Conservation (phyloP, 2,329 filamentous ascomycete genomes). For the Scolecobasidium constrictum region DNA sequence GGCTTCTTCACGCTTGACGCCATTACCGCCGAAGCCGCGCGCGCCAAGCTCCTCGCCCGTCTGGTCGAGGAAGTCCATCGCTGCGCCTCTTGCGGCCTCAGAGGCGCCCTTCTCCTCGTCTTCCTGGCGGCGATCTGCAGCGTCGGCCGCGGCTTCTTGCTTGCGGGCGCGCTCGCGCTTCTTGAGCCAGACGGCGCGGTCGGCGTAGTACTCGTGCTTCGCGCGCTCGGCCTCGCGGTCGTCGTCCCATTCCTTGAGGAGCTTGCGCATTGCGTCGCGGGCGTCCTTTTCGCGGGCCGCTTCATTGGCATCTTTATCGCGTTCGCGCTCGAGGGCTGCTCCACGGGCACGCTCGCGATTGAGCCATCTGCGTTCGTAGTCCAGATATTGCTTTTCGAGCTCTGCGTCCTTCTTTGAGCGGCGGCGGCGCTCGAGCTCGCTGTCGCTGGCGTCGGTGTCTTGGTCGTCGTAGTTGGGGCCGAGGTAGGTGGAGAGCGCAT, state of each 20-base stretch:
- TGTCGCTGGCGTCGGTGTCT: conserved; percentile 77
- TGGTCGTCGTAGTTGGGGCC: conserved; percentile 61
- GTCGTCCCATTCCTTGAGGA: conserved; percentile 77
- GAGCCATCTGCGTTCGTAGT: conserved; percentile 81
- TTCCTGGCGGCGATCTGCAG: conserved; percentile 71
- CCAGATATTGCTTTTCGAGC: conserved; percentile 67
- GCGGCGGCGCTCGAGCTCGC: conserved; percentile 67
- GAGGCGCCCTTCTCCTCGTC: conserved; percentile 51
- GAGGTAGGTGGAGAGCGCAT: conserved; percentile 3
- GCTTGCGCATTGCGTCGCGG: conserved; percentile 51
- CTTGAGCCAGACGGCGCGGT: conserved; percentile 74
- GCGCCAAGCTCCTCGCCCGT: conserved; percentile 61
- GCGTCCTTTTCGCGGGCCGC: conserved; percentile 38
- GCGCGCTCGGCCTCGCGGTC: conserved; percentile 68
- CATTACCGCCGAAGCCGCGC: conserved; percentile 11
- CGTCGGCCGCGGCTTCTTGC: conserved; percentile 67
- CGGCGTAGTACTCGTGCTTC: conserved; percentile 72
- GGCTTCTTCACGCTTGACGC: conserved; percentile 20
- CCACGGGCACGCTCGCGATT: conserved; percentile 78
- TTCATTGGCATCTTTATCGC: conserved; percentile 57
- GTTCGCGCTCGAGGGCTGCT: conserved; percentile 75
- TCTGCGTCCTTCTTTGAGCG: conserved; percentile 63
- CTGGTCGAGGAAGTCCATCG: conserved; percentile 80
- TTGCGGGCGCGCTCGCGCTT: conserved; percentile 65
- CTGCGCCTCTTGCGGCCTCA: conserved; percentile 72